phyloP scores from a whole-genome alignment of 805 yeast genomes.

The Kodamaea restingae region DNA sequence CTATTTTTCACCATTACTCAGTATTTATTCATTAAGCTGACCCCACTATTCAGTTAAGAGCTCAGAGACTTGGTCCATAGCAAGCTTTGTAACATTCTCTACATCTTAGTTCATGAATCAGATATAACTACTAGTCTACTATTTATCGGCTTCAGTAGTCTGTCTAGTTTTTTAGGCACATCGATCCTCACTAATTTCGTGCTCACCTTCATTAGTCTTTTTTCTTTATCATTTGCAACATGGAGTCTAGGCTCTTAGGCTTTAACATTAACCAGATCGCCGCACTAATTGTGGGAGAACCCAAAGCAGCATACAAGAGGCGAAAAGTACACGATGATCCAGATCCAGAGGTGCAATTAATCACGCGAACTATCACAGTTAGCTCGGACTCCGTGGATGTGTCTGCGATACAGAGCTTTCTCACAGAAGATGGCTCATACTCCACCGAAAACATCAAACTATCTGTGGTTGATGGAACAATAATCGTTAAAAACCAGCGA shows the following conservation, averaged over 20 bases:
- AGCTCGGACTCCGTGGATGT: neutral
- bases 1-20: too few relatives aligned
- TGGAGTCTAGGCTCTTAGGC: slow-evolving; percentile 4
- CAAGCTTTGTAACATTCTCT: too few relatives aligned
- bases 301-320: slow-evolving; percentile 3
- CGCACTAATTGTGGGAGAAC: slow-evolving; percentile 3
- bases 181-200: too few relatives aligned
- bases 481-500: slow-evolving; percentile 10
- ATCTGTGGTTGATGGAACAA: slow-evolving; percentile 4
- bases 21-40: too few relatives aligned
- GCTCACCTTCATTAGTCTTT: neutral
- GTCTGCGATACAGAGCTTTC: neutral
- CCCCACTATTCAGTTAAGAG: too few relatives aligned
- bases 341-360: neutral
- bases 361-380: neutral
- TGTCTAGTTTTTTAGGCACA: too few relatives aligned
- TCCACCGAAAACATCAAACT: slow-evolving; percentile 15
- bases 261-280: slow-evolving; percentile 6
- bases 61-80: too few relatives aligned
- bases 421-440: neutral
- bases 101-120: too few relatives aligned
- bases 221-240: neutral
- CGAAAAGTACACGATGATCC: slow-evolving; percentile 2
- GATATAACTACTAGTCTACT: too few relatives aligned
- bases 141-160: too few relatives aligned